Percentiles rank a stretch among this genome's conserved stretches.
These are phyloP conservation scores for Solanum bulbocastanum DNA, from an alignment of 257 asterid species.

Conservation along the genomic window DNA sequence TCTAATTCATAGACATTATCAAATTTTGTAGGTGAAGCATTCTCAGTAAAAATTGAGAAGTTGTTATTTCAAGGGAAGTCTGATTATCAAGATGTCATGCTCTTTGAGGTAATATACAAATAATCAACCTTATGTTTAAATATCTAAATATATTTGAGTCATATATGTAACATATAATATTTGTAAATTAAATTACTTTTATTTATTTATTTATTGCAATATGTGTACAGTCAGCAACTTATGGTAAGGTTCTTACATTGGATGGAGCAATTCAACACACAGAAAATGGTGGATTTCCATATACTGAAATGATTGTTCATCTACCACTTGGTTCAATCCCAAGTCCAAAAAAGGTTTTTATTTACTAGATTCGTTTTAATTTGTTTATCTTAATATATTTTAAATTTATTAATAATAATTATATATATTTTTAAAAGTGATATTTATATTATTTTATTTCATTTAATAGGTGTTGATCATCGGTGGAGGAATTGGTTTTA, in stretches of 20 bases:
- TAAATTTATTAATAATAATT: neutral
- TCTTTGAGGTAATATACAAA: slow-evolving; percentile 1
- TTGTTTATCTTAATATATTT: neutral
- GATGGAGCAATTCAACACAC: slow-evolving; percentile 17
- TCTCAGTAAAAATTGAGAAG: slow-evolving; percentile 7
- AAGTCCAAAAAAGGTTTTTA: neutral
- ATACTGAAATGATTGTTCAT: slow-evolving; percentile 13
- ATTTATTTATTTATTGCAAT: neutral
- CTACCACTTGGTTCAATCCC: slow-evolving; percentile 14
- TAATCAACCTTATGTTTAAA: neutral
- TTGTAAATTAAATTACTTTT: neutral
- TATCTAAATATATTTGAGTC: neutral
- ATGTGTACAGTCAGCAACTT: slow-evolving; percentile 2
- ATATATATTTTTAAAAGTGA: too few relatives aligned
- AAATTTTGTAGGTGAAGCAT: slow-evolving; percentile 6
- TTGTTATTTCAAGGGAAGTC: slow-evolving; percentile 6
- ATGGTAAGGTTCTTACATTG: slow-evolving; percentile 10
- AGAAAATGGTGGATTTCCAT: slow-evolving; percentile 10
- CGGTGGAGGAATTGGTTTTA: slow-evolving; percentile 11
- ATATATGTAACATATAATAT: neutral
- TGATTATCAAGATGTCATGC: slow-evolving; percentile 9
- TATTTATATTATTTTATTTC: neutral
- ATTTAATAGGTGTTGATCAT: slow-evolving; percentile 1
- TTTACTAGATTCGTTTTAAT: neutral
- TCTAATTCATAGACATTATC: neutral